Conservation (phyloP, 495 filamentous ascomycete genomes). For the Talaromyces liani region DNA sequence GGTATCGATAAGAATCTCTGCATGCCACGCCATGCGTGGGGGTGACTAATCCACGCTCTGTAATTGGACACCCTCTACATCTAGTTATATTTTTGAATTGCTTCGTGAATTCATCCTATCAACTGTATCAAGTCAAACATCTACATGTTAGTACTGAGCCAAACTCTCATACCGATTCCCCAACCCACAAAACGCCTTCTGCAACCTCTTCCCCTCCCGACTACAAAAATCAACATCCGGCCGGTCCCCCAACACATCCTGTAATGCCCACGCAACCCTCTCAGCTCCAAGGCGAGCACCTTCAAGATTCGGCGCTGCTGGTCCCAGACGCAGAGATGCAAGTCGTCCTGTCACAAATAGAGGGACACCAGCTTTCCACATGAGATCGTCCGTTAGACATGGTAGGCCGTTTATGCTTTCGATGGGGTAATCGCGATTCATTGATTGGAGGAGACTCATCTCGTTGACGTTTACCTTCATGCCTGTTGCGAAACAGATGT, state of each 20-base stretch:
- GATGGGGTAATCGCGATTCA: constrained; percentile 46
- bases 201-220: constrained; percentile 13
- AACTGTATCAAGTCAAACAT: neutral
- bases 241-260: constrained; percentile 35
- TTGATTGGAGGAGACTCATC: constrained; percentile 41
- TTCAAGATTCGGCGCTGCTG: constrained; percentile 54
- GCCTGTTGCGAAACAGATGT: constrained; percentile 59
- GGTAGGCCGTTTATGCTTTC: constrained; percentile 46
- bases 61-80: constrained; percentile 1
- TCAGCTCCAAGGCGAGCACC: constrained; percentile 57
- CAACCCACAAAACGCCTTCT: constrained; percentile 24
- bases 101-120: neutral
- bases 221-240: neutral
- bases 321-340: constrained; percentile 50
- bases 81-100: neutral
- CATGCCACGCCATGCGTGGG: neutral
- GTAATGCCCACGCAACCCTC: constrained; percentile 52
- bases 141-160: neutral
- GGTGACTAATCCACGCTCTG: neutral
- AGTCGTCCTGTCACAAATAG: constrained; percentile 55
- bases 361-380: constrained; percentile 54
- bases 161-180: constrained; percentile 25
- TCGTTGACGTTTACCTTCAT: constrained; percentile 40
- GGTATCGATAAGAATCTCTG: constrained; percentile 6
- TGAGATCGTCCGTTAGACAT: constrained; percentile 54